Conservation (phyloP, 2,329 filamentous ascomycete genomes). For the Trichoderma brevicompactum region DNA sequence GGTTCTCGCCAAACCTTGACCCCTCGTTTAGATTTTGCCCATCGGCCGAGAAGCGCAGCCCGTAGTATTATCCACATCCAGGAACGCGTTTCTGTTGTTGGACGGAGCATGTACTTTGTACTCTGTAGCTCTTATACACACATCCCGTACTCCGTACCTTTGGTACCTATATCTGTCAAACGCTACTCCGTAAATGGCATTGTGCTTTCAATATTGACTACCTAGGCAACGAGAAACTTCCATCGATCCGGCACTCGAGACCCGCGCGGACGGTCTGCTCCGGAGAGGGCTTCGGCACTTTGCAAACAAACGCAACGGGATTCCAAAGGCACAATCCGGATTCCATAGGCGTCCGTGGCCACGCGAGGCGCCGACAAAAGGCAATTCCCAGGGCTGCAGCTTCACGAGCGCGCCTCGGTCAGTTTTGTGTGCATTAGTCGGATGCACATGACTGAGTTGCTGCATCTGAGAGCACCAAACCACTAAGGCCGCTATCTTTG, state of each 20-base stretch:
- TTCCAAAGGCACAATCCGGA: background rate
- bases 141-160: no score
- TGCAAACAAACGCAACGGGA: background rate
- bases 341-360: no score
- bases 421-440: slow-evolving; percentile 17
- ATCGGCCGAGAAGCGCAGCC: slow-evolving; percentile 15
- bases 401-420: background rate
- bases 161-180: background rate
- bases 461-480: background rate
- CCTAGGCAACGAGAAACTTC: background rate
- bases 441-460: slow-evolving; percentile 11
- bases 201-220: background rate
- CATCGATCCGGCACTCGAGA: background rate
- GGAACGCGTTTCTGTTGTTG: slow-evolving; percentile 13
- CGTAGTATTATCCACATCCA: slow-evolving; percentile 6
- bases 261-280: slow-evolving; percentile 19
- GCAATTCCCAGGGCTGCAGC: background rate
- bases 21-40: slow-evolving; percentile 16
- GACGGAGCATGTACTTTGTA: no score
- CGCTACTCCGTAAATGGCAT: slow-evolving; percentile 16
- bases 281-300: background rate
- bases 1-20: slow-evolving; percentile 28
- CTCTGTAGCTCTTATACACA: no score
- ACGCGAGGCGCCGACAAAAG: background rate
- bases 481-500: slow-evolving; percentile 2